Evolutionary conservation across 2,329 filamentous ascomycete species (phyloP), one percentile per base, ranked within the genome.

Genomic region (Talaromyces funiculosus): DNA sequence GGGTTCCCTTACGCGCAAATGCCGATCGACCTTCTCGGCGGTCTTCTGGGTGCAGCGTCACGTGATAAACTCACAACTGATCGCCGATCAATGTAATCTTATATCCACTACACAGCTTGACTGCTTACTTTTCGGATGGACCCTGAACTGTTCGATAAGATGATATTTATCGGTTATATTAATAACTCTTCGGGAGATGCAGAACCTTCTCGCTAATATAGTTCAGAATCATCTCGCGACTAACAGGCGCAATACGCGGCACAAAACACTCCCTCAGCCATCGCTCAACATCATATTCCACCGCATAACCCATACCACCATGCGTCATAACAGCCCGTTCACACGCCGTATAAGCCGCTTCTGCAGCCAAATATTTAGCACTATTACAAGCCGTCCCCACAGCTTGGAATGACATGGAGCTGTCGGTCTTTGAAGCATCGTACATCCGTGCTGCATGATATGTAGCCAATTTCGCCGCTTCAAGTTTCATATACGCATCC

Each of bases 151-250:
- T 14, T 37, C 4, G 18, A 24, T 43, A 24, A 6, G 40, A 26
- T 26, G 26, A 12, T 29, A 10, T 51, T 47, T 33, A 45, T 26
- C 20, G 22, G 7, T 12, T n/a, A 4, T 35, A 22, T 35, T 10
- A 79, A 60, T 79, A 79, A 57, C 75, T 78, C 42, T 73, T 68
- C 12, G 77, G 77, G 53, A 79, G 61, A 9, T 73, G 72, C 22
- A 79, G 64, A 6, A 51, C 62, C 24, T 70, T 86, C 90, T 79
- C 76, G 51, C 76, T 75, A 12, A 79, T 71, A 61, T 81, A 69
- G 65, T 90, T 90, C 77, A 89, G 76, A 57, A 90, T 89, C 88
- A 90, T 90, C 75, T 90, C 88, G 64, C 85, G 72, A 60, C 83
- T 86, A 0, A 88, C 81, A 0, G 85, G 86, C 9, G 86, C 85